These are phyloP conservation scores for Ustilago trichophora DNA, from an alignment of 1,284 basidiomycete genomes.

Conservation along the genomic window DNA sequence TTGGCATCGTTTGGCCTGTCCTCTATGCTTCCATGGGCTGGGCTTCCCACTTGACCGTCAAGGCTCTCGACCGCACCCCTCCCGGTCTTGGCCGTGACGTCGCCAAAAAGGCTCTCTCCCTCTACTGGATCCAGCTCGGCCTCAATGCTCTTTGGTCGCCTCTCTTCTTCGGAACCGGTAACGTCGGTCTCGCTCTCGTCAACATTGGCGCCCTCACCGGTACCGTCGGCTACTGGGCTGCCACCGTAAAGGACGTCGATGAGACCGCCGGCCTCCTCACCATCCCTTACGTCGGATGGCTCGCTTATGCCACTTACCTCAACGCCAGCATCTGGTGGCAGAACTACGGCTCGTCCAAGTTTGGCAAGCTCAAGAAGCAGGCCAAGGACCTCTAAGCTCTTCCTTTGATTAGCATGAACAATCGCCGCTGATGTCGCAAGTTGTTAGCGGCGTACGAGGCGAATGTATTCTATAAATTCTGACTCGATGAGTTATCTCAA, in stretches of 20 bases:
- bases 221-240: slow-evolving; percentile 70
- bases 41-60: slow-evolving; percentile 73
- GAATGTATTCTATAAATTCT: slow-evolving; percentile 1
- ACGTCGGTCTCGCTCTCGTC: slow-evolving; percentile 70
- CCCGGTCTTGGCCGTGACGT: slow-evolving; percentile 67
- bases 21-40: slow-evolving; percentile 75
- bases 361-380: slow-evolving; percentile 50
- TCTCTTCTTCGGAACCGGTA: slow-evolving; percentile 74
- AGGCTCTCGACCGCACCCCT: slow-evolving; percentile 59
- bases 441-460: too few relatives aligned
- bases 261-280: slow-evolving; percentile 58
- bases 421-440: too few relatives aligned
- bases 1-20: slow-evolving; percentile 70
- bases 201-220: slow-evolving; percentile 74
- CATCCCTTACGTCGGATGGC: slow-evolving; percentile 69
- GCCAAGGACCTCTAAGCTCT: slow-evolving; percentile 49
- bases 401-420: too few relatives aligned
- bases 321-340: slow-evolving; percentile 74
- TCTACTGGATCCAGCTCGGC: slow-evolving; percentile 78
- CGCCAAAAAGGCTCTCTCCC: slow-evolving; percentile 71
- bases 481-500: too few relatives aligned
- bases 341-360: slow-evolving; percentile 49
- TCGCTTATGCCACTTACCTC: slow-evolving; percentile 76
- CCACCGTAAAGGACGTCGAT: slow-evolving; percentile 53
- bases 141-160: slow-evolving; percentile 77